Evolutionary conservation across 371 early-diverging fungal genomes (phyloP).

Genomic region (Funneliformis caledonium): DNA sequence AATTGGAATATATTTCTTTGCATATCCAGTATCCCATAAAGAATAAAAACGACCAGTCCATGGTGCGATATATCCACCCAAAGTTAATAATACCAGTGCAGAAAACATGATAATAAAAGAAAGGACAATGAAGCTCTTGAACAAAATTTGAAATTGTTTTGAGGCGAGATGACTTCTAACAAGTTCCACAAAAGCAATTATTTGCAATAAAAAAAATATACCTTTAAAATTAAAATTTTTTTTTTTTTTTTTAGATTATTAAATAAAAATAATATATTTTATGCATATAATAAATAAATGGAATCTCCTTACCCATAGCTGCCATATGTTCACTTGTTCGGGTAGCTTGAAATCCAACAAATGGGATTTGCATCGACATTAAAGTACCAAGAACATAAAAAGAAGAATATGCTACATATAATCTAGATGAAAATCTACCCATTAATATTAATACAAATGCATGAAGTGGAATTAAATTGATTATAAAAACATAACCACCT

Average conservation of each 20-base stretch:
- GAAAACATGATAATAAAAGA: constrained; percentile 60
- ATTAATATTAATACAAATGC: constrained; percentile 93
- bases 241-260: background rate
- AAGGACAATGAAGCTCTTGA: constrained; percentile 68
- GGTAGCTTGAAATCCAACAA: constrained; percentile 98
- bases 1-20: constrained; percentile 97
- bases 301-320: constrained; percentile 75
- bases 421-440: constrained; percentile 92
- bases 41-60: constrained; percentile 99
- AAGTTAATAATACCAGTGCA: constrained; percentile 62
- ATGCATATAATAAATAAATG: constrained; percentile 36
- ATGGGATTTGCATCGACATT: constrained; percentile 97
- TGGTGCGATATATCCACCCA: constrained; percentile 90
- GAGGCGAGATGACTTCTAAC: constrained; percentile 80
- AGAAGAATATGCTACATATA: constrained; percentile 96
- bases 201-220: constrained; percentile 91
- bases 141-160: constrained; percentile 81
- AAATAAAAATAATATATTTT: background rate
- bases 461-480: constrained; percentile 97
- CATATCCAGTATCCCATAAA: constrained; percentile 98
- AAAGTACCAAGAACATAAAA: constrained; percentile 96
- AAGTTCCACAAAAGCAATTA: constrained; percentile 87
- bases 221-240: constrained; percentile 49
- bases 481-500: constrained; percentile 98
- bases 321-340: constrained; percentile 99